phyloP scores from a whole-genome alignment of 2,329 filamentous ascomycete species.

The Amauroascus verrucosus region DNA sequence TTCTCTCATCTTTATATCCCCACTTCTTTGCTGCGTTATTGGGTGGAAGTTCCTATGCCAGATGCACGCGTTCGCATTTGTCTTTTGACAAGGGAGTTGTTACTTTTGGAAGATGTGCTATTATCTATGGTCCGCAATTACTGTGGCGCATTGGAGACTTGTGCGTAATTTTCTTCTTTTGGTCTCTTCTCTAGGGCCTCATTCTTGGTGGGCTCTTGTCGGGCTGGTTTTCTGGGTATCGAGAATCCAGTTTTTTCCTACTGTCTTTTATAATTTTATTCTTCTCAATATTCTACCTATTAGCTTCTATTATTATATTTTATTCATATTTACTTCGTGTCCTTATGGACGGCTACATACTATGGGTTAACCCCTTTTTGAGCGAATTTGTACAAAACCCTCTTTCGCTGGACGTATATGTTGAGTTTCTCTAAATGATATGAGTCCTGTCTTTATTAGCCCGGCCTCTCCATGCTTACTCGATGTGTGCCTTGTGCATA shows the following conservation, averaged over 20 bases:
- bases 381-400: no score
- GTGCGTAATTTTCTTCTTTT: background rate
- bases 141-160: constrained; percentile 4
- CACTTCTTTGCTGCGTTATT: background rate
- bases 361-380: no score
- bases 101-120: constrained; percentile 1
- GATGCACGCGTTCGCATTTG: constrained; percentile 1
- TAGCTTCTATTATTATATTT: no score
- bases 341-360: no score
- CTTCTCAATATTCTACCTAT: background rate
- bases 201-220: background rate
- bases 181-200: background rate
- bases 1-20: background rate
- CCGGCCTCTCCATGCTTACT: no score
- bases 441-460: no score
- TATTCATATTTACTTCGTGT: no score
- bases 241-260: background rate
- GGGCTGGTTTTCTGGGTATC: background rate
- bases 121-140: background rate
- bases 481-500: no score
- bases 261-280: background rate
- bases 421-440: no score
- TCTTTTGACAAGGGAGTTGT: constrained; percentile 3
- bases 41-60: background rate
- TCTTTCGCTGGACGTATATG: no score